Conservation (phyloP, 352 stramenopile species). For the Thraustochytrium sp. region DNA sequence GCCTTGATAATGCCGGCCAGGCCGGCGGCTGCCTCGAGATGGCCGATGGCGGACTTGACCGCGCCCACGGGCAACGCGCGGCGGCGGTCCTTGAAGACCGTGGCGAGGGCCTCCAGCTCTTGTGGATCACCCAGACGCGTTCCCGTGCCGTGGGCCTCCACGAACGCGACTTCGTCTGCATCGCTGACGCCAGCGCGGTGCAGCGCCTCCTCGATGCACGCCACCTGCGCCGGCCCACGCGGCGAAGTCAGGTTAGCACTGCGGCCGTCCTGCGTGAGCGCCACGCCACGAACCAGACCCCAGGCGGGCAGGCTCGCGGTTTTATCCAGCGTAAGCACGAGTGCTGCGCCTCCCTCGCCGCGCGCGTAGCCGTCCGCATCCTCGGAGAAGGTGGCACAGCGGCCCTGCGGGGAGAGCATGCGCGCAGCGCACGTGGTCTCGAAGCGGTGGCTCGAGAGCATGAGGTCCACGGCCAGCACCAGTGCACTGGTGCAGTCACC, state of each 20-base stretch:
- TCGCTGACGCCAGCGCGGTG: not conserved
- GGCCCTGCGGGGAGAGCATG: constrained; percentile 9
- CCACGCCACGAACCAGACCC: not conserved
- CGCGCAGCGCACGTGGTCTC: constrained; percentile 14
- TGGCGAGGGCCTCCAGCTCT: constrained; percentile 48
- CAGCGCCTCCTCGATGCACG: constrained; percentile 49
- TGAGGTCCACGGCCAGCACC: constrained; percentile 37
- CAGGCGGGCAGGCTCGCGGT: not conserved
- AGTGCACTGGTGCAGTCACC: constrained; percentile 40
- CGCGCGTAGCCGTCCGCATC: constrained; percentile 54
- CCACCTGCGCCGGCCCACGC: constrained; percentile 51
- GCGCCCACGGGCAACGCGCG: constrained; percentile 53
- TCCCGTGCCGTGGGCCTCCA: constrained; percentile 58
- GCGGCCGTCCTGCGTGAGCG: constrained; percentile 53
- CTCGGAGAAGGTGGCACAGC: constrained; percentile 53
- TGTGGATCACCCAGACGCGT: constrained; percentile 57
- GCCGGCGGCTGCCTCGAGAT: constrained; percentile 55
- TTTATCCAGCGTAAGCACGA: constrained; percentile 45
- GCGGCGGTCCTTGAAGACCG: not conserved
- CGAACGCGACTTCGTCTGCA: constrained; percentile 48
- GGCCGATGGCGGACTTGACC: constrained; percentile 59
- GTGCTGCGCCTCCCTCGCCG: constrained; percentile 54
- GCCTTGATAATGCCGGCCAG: constrained; percentile 55
- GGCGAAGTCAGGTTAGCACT: constrained; percentile 55
- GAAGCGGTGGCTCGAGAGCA: constrained; percentile 20